Evolutionary conservation across 2,329 filamentous ascomycete genomes (phyloP), one percentile per base, ranked within the genome.

Genomic region (Penicillium sp.): DNA sequence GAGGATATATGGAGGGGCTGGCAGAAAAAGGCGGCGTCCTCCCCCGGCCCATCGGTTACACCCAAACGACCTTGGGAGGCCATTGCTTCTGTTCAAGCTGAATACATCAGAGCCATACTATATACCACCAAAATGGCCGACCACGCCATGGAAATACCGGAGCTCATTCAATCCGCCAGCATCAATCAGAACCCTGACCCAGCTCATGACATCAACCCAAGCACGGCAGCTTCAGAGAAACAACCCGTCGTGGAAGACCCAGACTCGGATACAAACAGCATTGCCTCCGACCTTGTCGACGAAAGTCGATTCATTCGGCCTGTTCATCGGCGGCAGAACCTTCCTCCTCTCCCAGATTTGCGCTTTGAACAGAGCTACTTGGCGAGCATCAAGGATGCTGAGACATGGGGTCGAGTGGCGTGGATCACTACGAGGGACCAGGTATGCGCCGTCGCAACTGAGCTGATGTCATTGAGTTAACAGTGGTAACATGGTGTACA

Each of bases 341-440:
- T 96, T 64, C 90, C 91, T 39, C 82, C 82, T 3, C 68, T 87
- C 39, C 83, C 83, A 3, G 93, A 99, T 73, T 76, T 99, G 58
- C 83, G 93, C 36, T 97, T 97, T 73, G 93, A 99, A 75, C 93
- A 99, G 79, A 96, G 91, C 77, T 99, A 99, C 71, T 80, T 99
- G 47, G 86, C 88, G 62, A 95, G 90, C 73, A 87, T 99, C 60
- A 81, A 86, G 57, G 78, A 82, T 48, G 89, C 90, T 30, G 82
- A 93, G 58, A 84, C 82, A 19, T 91, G 85, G 83, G 85, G 87
- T 75, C 82, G 83, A 67, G 81, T 99, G 28, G 79, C 81, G 7
- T 87, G 86, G 75, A 92, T 99, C 59, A 99, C 93, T 14, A 70
- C 88, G 30, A 79, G 89, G 64, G 93, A 99, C 71, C 93, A 96